These are phyloP conservation scores for Syncephalastrum racemosum DNA, from an alignment of 371 early-diverging fungal species.

Conservation along the genomic window DNA sequence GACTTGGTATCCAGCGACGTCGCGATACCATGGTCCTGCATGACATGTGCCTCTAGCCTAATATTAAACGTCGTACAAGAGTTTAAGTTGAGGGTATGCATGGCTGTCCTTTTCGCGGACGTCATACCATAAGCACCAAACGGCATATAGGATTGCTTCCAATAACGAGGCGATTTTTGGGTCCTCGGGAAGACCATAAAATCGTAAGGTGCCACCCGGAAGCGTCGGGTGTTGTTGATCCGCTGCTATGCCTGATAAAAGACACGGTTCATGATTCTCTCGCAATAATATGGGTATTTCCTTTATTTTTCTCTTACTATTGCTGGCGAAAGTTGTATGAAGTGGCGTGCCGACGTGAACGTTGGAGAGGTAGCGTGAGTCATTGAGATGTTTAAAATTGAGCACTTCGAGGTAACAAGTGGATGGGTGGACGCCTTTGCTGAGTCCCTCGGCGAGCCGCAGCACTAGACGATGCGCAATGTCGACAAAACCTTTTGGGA, in stretches of 20 bases:
- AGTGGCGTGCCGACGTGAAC: neutral
- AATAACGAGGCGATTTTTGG: conserved; percentile 3
- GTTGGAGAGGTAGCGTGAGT: neutral
- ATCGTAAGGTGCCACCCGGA: conserved; percentile 17
- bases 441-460: neutral
- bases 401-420: conserved; percentile 8
- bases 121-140: conserved; percentile 38
- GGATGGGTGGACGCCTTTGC: conserved; percentile 2
- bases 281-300: conserved; percentile 11
- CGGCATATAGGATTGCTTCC: conserved; percentile 42
- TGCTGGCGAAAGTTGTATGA: neutral
- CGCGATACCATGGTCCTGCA: conserved; percentile 44
- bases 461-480: neutral
- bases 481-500: conserved; percentile 6
- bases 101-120: too few species aligned
- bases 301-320: conserved; percentile 6
- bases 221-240: too few species aligned
- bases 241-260: neutral
- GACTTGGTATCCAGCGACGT: neutral
- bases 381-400: neutral
- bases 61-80: too few species aligned
- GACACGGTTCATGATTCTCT: conserved; percentile 4
- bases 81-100: too few species aligned
- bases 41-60: conserved; percentile 43
- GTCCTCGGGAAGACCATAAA: conserved; percentile 14